These are phyloP conservation scores for Alnus glutinosa DNA, from an alignment of 306 rosid genomes.

Conservation along the genomic window DNA sequence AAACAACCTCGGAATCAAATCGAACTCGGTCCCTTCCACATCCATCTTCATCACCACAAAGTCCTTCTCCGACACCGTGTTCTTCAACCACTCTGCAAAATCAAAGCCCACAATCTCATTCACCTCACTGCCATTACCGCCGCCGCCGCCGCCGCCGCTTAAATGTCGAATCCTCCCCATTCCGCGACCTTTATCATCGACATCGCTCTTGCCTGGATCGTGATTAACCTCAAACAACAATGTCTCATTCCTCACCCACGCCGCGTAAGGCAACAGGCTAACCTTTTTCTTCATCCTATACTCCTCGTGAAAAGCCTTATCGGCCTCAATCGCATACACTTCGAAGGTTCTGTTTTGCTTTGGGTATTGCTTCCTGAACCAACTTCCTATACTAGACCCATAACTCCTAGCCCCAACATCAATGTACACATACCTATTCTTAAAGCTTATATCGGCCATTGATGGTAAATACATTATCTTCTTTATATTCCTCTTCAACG, in stretches of 20 bases:
- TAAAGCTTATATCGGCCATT: constrained; percentile 85
- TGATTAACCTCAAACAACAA: constrained; percentile 73
- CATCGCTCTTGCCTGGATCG: constrained; percentile 69
- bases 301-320: constrained; percentile 73
- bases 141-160: constrained; percentile 44
- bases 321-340: constrained; percentile 91
- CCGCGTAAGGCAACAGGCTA: constrained; percentile 79
- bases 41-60: constrained; percentile 99
- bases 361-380: constrained; percentile 97
- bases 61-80: constrained; percentile 64
- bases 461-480: constrained; percentile 78
- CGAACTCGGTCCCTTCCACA: constrained; percentile 93
- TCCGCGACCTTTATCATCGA: constrained; percentile 69
- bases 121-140: constrained; percentile 64
- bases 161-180: constrained; percentile 94
- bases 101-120: constrained; percentile 85
- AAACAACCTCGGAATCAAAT: constrained; percentile 76
- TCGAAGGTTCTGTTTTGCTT: constrained; percentile 92
- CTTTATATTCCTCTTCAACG: constrained; percentile 76
- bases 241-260: constrained; percentile 95
- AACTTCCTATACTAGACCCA: constrained; percentile 93
- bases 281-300: constrained; percentile 73
- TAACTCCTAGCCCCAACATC: constrained; percentile 97
- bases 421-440: constrained; percentile 75
- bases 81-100: constrained; percentile 81